Evolutionary conservation across 352 stramenopile species (phyloP).

Genomic region (Thraustochytrium striatum): DNA sequence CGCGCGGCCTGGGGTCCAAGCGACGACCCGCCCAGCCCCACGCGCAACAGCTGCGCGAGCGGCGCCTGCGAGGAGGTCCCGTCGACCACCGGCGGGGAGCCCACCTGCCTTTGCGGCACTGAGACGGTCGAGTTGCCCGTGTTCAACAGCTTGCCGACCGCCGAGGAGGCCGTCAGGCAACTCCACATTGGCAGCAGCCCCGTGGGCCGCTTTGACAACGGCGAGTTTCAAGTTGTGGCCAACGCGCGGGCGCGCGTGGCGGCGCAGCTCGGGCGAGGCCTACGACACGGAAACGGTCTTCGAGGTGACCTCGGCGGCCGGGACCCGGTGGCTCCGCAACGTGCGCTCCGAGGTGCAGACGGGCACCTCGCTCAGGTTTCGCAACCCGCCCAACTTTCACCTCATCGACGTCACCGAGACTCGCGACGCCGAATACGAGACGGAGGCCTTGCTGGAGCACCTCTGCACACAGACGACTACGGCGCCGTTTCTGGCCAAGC

Average conservation of each 20-base stretch:
- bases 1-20: not conserved
- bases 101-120: not conserved
- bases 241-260: not conserved
- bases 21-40: not conserved
- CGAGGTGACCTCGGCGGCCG: not conserved
- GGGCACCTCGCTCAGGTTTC: constrained; percentile 54
- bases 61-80: not conserved
- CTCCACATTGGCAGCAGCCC: not conserved
- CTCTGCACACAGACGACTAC: constrained; percentile 61
- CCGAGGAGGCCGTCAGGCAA: not conserved
- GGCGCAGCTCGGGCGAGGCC: not conserved
- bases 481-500: constrained; percentile 61
- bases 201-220: not conserved
- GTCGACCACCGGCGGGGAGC: not conserved
- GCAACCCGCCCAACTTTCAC: constrained; percentile 60
- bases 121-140: not conserved
- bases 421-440: constrained; percentile 60
- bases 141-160: not conserved
- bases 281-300: constrained; percentile 32
- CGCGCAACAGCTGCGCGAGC: too few relatives aligned
- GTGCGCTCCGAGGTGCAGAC: constrained; percentile 55
- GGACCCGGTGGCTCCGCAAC: constrained; percentile 52
- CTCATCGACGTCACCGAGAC: constrained; percentile 51
- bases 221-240: not conserved
- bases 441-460: constrained; percentile 59